Evolutionary conservation across 306 rosid genomes (phyloP).

Genomic region (Lagenaria siceraria): DNA sequence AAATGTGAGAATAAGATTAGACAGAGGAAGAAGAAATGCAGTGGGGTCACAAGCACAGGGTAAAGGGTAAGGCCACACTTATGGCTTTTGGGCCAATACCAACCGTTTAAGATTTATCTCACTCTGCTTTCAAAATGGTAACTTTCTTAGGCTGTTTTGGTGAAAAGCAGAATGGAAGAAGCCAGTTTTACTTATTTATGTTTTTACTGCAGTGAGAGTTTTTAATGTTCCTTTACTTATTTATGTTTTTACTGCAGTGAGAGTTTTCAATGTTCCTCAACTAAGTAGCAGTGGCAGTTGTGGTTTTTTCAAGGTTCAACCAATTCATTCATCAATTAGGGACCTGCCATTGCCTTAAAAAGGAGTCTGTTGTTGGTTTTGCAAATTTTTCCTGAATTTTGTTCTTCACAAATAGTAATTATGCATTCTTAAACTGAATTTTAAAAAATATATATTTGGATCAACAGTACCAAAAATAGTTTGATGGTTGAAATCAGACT

Average conservation of each 20-base stretch:
- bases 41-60: conserved; percentile 2
- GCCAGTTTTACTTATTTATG: neutral
- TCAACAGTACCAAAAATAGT: neutral
- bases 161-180: neutral
- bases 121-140: neutral
- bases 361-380: neutral
- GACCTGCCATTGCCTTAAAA: neutral
- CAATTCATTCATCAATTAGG: neutral
- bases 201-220: no score
- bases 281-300: neutral
- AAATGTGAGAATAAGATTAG: conserved; percentile 9
- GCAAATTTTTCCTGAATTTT: neutral
- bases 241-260: no score
- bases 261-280: neutral
- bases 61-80: neutral
- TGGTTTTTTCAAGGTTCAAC: neutral
- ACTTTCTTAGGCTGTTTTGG: neutral
- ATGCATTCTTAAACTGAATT: neutral
- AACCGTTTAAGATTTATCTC: neutral
- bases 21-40: conserved; percentile 3
- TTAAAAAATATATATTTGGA: neutral
- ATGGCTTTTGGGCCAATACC: neutral
- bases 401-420: neutral
- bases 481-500: neutral
- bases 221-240: neutral